Base-by-base conservation (phyloP, 305 asterid species). In the Fraxinus paxiana region DNA sequence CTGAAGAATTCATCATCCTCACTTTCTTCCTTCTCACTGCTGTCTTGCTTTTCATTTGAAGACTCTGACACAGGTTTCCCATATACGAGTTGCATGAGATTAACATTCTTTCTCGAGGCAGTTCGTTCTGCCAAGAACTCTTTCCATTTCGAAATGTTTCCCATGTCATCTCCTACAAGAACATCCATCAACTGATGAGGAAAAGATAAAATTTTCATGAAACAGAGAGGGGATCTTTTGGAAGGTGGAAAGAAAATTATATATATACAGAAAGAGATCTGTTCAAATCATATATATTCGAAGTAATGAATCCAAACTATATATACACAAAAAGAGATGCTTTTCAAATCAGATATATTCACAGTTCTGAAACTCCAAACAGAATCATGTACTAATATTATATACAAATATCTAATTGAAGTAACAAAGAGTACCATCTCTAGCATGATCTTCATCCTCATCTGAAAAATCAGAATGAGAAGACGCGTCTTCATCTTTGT, bases 21-120 rank as follows among this genome's bases (percentile, higher is more conserved):
- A 77, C 92, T 90, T 71, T 89, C 98, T 6, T 89, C 93, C 56
- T 83, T 90, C 76, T 77, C 73, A 4, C 69, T 74, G 28, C 74
- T 69, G 28, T 86, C 89, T 74, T 82, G 84, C 78, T 24, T 84
- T 79, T 88, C 87, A 75, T 85, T 31, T 2, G 82, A 76, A 77
- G 88, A 83, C 84, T 79, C 88, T 71, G 88, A 79, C 77, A 84
- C 88, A 83, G 94, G 85, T 63, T 87, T 87, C 85, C 94, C 97
- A 86, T 96, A 94, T 78, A 96, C 98, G 81, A 94, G 97, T 83
- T 92, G 96, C 97, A 89, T 89, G 82, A 96, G 97, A 87, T 96
- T 92, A 83, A 87, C 80, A n/a, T 77, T 90, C 86, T 86, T 88
- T 77, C 92, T 88, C 26, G 90, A 83, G 54, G 93, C 85, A 80